These are phyloP conservation scores for Calycina marina DNA, from an alignment of 2,329 filamentous ascomycete species.

Conservation along the genomic window DNA sequence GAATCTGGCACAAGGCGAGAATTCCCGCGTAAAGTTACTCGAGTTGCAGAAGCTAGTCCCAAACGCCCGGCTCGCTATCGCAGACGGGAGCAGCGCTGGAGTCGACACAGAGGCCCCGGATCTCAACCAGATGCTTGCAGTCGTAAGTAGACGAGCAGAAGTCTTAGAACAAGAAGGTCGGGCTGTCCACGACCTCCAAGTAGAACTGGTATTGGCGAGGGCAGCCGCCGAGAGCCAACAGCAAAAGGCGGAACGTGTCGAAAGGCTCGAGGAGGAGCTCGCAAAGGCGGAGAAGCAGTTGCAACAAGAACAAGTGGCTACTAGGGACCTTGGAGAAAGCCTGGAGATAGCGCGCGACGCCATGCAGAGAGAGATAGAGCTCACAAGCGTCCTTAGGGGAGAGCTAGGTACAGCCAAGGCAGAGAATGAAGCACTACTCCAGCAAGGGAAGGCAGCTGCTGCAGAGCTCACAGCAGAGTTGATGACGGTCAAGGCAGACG, in stretches of 20 bases:
- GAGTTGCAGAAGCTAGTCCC: slow-evolving; percentile 8
- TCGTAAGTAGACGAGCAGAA: slow-evolving; percentile 8
- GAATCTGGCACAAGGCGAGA: slow-evolving; percentile 8
- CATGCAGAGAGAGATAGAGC: slow-evolving; percentile 4
- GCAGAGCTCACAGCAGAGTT: slow-evolving; percentile 6
- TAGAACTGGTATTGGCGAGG: slow-evolving; percentile 8
- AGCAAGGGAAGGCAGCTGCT: slow-evolving; percentile 8
- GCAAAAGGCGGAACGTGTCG: slow-evolving; percentile 4
- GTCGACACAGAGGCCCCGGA: slow-evolving; percentile 8
- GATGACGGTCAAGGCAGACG: slow-evolving; percentile 4
- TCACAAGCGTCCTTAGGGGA: slow-evolving; percentile 7
- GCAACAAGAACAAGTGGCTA: slow-evolving; percentile 6
- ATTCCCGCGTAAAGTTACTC: slow-evolving; percentile 11
- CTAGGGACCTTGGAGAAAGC: slow-evolving; percentile 6
- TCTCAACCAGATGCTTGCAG: slow-evolving; percentile 8
- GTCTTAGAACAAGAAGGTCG: slow-evolving; percentile 10
- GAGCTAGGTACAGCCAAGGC: slow-evolving; percentile 8
- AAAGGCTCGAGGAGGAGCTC: slow-evolving; percentile 5
- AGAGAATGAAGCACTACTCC: slow-evolving; percentile 8
- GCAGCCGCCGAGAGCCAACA: slow-evolving; percentile 5
- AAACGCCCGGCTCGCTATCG: slow-evolving; percentile 5
- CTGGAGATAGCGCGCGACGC: slow-evolving; percentile 4
- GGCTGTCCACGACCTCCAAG: slow-evolving; percentile 8
- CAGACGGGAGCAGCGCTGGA: slow-evolving; percentile 5
- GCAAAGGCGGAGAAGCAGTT: slow-evolving; percentile 5